Percentiles rank a stretch among this genome's conserved stretches.
Conservation (phyloP, 106 monocot genomes). For the Gastrodia elata region DNA sequence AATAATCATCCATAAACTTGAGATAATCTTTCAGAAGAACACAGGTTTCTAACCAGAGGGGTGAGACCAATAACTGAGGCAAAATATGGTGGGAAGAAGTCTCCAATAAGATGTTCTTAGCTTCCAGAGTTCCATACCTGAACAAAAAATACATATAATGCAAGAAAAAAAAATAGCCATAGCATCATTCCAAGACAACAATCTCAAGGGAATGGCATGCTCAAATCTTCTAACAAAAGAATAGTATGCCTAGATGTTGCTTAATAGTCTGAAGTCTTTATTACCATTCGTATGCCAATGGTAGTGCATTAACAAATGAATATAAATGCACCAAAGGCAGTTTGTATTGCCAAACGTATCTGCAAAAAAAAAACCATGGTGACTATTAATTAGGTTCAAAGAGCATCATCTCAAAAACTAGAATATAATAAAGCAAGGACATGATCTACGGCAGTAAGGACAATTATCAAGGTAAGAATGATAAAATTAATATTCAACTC, state of each 20-base stretch:
- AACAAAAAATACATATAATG: slow-evolving; percentile 10
- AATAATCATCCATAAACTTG: slow-evolving; percentile 93
- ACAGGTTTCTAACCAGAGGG: slow-evolving; percentile 36
- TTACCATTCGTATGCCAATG: slow-evolving; percentile 85
- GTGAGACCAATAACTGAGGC: slow-evolving; percentile 78
- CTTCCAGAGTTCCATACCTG: slow-evolving; percentile 74
- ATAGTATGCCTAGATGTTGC: background rate
- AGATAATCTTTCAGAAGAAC: slow-evolving; percentile 76
- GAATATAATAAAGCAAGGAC: background rate
- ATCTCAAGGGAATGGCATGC: background rate
- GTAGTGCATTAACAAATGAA: slow-evolving; percentile 49
- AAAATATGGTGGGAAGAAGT: slow-evolving; percentile 80
- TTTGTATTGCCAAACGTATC: slow-evolving; percentile 79
- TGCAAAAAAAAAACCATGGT: slow-evolving; percentile 17
- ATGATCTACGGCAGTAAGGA: background rate
- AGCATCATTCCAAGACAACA: background rate
- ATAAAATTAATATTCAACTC: background rate
- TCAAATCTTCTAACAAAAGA: background rate
- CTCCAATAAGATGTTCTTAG: slow-evolving; percentile 87
- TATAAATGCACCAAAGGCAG: slow-evolving; percentile 80
- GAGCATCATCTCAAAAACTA: background rate
- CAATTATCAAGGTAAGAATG: background rate
- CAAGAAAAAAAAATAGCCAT: background rate
- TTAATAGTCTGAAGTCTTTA: background rate
- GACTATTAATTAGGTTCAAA: background rate